A percentile compares a stretch with the other conserved stretches of the same genome.
phyloP scores from a whole-genome alignment of 2,329 filamentous ascomycete genomes.

The Verticillium albo-atrum region DNA sequence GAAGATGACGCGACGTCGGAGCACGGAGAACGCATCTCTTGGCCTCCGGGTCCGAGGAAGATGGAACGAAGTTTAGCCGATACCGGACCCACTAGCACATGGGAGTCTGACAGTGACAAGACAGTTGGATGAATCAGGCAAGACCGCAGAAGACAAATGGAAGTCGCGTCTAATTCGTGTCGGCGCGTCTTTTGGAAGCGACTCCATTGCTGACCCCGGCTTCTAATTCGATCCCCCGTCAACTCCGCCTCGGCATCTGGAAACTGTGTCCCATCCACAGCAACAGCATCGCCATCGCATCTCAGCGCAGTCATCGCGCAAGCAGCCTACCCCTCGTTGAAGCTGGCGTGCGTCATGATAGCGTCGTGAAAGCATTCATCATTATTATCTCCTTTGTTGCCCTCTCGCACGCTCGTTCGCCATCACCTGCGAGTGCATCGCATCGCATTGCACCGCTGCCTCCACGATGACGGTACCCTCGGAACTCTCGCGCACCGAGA shows the following conservation, averaged over 20 bases:
- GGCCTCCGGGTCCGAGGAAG: not conserved
- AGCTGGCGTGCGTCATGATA: not conserved
- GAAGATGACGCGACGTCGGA: not conserved
- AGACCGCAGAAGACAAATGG: not conserved
- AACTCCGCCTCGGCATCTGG: not conserved
- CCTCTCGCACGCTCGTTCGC: not conserved
- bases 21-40: not conserved
- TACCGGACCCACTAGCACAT: not conserved
- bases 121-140: not conserved
- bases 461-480: not conserved
- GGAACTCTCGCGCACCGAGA: conserved; percentile 44
- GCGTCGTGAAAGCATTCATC: not conserved
- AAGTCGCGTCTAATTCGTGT: not conserved
- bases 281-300: not conserved
- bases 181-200: not conserved
- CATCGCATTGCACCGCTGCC: not conserved
- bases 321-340: too few relatives aligned
- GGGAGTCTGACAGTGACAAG: not conserved
- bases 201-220: not conserved
- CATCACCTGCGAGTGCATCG: too few relatives aligned
- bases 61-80: not conserved
- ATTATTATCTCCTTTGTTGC: not conserved
- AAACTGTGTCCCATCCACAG: not conserved
- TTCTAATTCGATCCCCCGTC: not conserved
- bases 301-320: not conserved